Evolutionary conservation across 2,329 filamentous ascomycete genomes (phyloP), one percentile per base, ranked within the genome.

Genomic region (Monosporascus ibericus): DNA sequence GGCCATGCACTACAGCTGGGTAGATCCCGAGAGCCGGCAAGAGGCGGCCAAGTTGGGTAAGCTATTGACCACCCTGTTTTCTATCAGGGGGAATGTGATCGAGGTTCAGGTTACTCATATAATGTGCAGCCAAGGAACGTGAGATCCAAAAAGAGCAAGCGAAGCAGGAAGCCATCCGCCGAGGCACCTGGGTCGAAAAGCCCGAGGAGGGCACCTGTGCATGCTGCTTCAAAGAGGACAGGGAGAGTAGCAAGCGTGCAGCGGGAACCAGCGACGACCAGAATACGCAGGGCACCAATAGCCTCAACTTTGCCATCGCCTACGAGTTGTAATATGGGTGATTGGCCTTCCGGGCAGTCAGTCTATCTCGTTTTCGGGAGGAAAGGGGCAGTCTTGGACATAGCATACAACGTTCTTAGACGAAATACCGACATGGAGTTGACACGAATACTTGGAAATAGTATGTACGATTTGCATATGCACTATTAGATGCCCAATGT

Each of bases 1-100:
- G 24, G 75, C 75, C 6, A 64, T 77, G 38, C 63, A 68, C 37
- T 78, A 78, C 58, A 49, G 61, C 5, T 78, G 75, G 75, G 72
- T 78, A 15, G 65, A 70, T 7, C 50, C 62, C 2, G 68, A 72
- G 47, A 57, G 72, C 48, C 73, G 73, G 58, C 54, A 59, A 44
- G 65, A 68, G 38, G 69, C 72, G 7, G 64, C 65, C 50, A 64
- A 71, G 51, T 68, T 73, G 60, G 68, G 75, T 76, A 63, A 64
- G 74, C 73, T 25, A 42, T 40, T 25, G 47, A 27, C 22, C 34
- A 44, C 17, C 39, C 20, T 9, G 22, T 36, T 27, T 39, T 15
- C n/a, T 2, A 47, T 50, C 11, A 54, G 3, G 11, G 6, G 17
- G 24, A 20, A 37, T 27, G 42, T 34, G 5, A 34, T 11, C n/a